A percentile compares a stretch with the other conserved stretches of the same genome.
Evolutionary conservation across 2,329 filamentous ascomycete genomes (phyloP).

Genomic region (Trichophyton equinum): DNA sequence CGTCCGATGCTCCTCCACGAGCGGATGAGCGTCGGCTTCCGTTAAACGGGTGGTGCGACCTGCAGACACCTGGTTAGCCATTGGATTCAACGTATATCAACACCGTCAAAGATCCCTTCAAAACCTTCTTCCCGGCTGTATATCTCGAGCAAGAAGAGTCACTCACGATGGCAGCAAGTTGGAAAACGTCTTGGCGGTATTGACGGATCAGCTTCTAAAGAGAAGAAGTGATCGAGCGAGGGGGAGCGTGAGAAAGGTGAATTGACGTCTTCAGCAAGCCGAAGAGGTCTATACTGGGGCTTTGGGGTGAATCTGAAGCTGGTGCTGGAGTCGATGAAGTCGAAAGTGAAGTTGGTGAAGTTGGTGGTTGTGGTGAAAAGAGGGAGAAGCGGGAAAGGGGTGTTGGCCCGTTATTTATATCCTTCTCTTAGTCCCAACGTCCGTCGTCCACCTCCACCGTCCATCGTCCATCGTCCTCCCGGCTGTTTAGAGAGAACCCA

Average conservation of each 20-base stretch:
- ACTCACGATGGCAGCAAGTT: constrained; percentile 94
- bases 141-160: constrained; percentile 1
- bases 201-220: constrained; percentile 43
- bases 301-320: not conserved
- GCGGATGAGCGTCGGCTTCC: constrained; percentile 87
- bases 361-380: not conserved
- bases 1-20: constrained; percentile 64
- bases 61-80: constrained; percentile 32
- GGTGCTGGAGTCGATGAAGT: not conserved
- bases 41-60: constrained; percentile 91
- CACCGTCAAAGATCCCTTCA: not conserved
- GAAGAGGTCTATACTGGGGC: not conserved
- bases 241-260: constrained; percentile 4
- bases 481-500: not conserved
- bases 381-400: constrained; percentile 4
- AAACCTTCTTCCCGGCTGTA: not conserved
- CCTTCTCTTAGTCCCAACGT: not conserved
- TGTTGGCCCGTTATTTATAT: constrained; percentile 9
- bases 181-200: constrained; percentile 89
- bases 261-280: not conserved
- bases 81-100: not conserved
- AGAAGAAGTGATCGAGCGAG: constrained; percentile 15
- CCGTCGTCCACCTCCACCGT: no score
- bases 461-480: not conserved
- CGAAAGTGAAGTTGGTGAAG: not conserved